phyloP scores from a whole-genome alignment of 2,329 filamentous ascomycete genomes.

The Capronia americana region DNA sequence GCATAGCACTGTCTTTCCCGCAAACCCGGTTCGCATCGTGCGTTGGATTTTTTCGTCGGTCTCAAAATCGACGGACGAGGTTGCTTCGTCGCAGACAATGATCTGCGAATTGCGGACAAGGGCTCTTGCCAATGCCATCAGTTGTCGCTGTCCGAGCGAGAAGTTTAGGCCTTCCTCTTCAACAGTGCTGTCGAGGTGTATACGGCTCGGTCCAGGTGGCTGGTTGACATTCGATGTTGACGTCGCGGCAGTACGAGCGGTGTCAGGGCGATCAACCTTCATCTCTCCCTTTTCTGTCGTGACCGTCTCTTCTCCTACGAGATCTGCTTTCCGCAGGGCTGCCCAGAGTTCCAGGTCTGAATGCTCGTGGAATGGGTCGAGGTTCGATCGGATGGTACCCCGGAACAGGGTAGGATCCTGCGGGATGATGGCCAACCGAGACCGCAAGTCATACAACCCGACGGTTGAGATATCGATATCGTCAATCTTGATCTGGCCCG shows the following conservation, averaged over 20 bases:
- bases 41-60: conserved; percentile 94
- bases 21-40: conserved; percentile 84
- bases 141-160: conserved; percentile 89
- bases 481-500: conserved; percentile 52
- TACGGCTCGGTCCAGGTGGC: conserved; percentile 54
- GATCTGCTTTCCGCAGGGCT: conserved; percentile 53
- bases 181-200: conserved; percentile 82
- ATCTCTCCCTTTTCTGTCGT: conserved; percentile 49
- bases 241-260: conserved; percentile 30
- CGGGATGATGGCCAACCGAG: conserved; percentile 53
- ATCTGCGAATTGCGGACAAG: conserved; percentile 87
- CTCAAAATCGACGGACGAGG: conserved; percentile 90
- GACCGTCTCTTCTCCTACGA: conserved; percentile 56
- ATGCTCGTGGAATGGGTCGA: conserved; percentile 55
- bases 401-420: conserved; percentile 55
- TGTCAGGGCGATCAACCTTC: conserved; percentile 49
- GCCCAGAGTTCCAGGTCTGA: conserved; percentile 56
- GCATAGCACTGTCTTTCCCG: conserved; percentile 84
- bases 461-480: conserved; percentile 52
- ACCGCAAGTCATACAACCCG: conserved; percentile 51
- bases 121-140: conserved; percentile 91
- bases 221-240: conserved; percentile 35
- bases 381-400: conserved; percentile 53
- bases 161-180: conserved; percentile 97
- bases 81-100: conserved; percentile 97